Percentiles rank a stretch among this genome's conserved stretches.
phyloP scores from a whole-genome alignment of 169 alveolate species.

The Cryptosporidium tyzzeri region DNA sequence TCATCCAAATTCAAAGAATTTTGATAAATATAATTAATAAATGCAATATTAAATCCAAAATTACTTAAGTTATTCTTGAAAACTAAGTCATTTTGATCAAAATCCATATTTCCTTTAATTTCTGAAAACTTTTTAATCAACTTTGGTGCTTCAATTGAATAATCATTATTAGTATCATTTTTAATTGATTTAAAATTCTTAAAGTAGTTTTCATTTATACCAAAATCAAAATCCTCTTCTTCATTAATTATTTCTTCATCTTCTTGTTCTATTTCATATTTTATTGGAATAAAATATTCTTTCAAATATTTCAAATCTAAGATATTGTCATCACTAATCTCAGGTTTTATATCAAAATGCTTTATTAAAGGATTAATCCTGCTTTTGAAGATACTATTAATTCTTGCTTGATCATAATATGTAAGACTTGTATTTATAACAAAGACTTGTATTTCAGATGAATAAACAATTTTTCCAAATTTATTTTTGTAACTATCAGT shows the following conservation, averaged over 20 bases:
- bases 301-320: background rate
- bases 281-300: slow-evolving; percentile 3
- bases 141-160: slow-evolving; percentile 9
- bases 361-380: background rate
- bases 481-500: background rate
- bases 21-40: slow-evolving; percentile 41
- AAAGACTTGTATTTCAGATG: background rate
- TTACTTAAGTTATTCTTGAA: slow-evolving; percentile 46
- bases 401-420: slow-evolving; percentile 18
- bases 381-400: slow-evolving; percentile 4
- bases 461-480: background rate
- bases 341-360: background rate
- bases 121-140: background rate
- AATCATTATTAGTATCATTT: background rate
- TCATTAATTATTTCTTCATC: no score
- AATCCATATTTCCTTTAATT: slow-evolving; percentile 34
- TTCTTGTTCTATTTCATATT: slow-evolving; percentile 23
- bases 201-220: background rate
- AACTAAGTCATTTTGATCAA: background rate
- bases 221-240: background rate
- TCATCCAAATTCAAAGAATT: slow-evolving; percentile 43
- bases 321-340: background rate
- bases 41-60: slow-evolving; percentile 57
- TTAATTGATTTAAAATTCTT: background rate
- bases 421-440: slow-evolving; percentile 9